phyloP scores from a whole-genome alignment of 495 filamentous ascomycete species.

The Aspergillus sparsus region DNA sequence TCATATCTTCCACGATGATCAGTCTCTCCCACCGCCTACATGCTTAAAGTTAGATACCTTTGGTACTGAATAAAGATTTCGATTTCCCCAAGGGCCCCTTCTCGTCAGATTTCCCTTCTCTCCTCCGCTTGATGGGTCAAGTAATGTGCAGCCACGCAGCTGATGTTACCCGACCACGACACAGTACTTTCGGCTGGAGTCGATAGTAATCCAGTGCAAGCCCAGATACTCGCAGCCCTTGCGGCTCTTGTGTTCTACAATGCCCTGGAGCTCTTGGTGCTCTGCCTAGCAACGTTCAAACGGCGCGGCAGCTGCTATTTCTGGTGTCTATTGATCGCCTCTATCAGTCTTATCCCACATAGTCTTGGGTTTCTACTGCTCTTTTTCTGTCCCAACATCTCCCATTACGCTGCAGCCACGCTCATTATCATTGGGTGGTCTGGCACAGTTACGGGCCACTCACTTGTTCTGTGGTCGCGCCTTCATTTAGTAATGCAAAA shows the following conservation, averaged over 20 bases:
- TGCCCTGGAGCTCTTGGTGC: slow-evolving; percentile 46
- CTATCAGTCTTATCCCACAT: slow-evolving; percentile 41
- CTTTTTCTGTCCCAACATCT: slow-evolving; percentile 39
- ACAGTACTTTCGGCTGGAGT: slow-evolving; percentile 7
- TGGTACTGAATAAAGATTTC: neutral
- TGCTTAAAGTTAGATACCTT: neutral
- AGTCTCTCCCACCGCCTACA: neutral
- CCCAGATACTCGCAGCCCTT: slow-evolving; percentile 35
- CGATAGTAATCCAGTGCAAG: slow-evolving; percentile 13
- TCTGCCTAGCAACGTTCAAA: slow-evolving; percentile 51
- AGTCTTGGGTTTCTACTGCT: slow-evolving; percentile 47
- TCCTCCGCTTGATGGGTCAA: neutral
- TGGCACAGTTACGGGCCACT: slow-evolving; percentile 51
- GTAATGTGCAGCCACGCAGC: slow-evolving; percentile 3
- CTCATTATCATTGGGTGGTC: slow-evolving; percentile 48
- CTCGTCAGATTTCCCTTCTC: neutral
- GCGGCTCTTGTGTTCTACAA: slow-evolving; percentile 51
- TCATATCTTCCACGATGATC: slow-evolving; percentile 1
- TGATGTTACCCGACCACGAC: slow-evolving; percentile 3
- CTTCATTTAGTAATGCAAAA: slow-evolving; percentile 48
- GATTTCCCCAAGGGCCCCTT: neutral
- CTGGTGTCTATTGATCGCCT: slow-evolving; percentile 51
- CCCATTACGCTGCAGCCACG: slow-evolving; percentile 36
- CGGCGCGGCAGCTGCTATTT: slow-evolving; percentile 50
- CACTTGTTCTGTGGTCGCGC: slow-evolving; percentile 52